Percentiles rank a stretch among this genome's conserved stretches.
These are phyloP conservation scores for Aspergillus bertholletiae DNA, from an alignment of 495 filamentous ascomycete species.

Conservation along the genomic window DNA sequence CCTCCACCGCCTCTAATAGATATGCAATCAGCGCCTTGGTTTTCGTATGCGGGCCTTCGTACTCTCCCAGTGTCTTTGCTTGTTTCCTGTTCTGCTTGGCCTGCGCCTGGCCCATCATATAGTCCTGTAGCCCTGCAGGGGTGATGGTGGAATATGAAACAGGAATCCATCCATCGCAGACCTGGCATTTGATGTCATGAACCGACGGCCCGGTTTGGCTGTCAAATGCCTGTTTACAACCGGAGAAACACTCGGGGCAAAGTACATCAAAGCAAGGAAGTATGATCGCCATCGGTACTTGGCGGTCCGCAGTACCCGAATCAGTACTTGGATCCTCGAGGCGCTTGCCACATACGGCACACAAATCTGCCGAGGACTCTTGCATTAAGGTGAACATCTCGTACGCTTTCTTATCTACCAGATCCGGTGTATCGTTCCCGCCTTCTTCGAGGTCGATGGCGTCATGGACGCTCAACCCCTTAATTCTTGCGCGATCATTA, in stretches of 20 bases:
- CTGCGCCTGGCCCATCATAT: slow-evolving; percentile 50
- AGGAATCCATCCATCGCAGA: slow-evolving; percentile 60
- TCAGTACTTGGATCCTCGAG: slow-evolving; percentile 43
- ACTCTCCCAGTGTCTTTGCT: slow-evolving; percentile 60
- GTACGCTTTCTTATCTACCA: slow-evolving; percentile 66
- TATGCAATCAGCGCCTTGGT: slow-evolving; percentile 72
- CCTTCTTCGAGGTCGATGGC: slow-evolving; percentile 85
- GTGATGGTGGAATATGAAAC: slow-evolving; percentile 62
- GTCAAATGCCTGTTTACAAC: slow-evolving; percentile 28
- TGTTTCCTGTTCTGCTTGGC: slow-evolving; percentile 50
- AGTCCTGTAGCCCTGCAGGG: slow-evolving; percentile 55
- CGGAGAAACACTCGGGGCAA: slow-evolving; percentile 67
- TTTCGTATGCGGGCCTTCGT: slow-evolving; percentile 87
- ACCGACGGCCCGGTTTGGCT: slow-evolving; percentile 7
- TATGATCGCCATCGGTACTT: slow-evolving; percentile 69
- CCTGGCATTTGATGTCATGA: slow-evolving; percentile 51
- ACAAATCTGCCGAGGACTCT: slow-evolving; percentile 68
- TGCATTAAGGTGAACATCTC: slow-evolving; percentile 78
- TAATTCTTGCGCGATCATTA: slow-evolving; percentile 71
- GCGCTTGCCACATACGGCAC: slow-evolving; percentile 62
- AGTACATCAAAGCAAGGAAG: slow-evolving; percentile 80
- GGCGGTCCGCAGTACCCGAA: slow-evolving; percentile 49
- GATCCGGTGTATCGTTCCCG: slow-evolving; percentile 52
- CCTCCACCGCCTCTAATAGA: slow-evolving; percentile 54
- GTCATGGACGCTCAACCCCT: slow-evolving; percentile 73